A percentile compares a stretch with the other conserved stretches of the same genome.
Conservation (phyloP, 768 basidiomycete species). For the Leccinum arenicola region DNA sequence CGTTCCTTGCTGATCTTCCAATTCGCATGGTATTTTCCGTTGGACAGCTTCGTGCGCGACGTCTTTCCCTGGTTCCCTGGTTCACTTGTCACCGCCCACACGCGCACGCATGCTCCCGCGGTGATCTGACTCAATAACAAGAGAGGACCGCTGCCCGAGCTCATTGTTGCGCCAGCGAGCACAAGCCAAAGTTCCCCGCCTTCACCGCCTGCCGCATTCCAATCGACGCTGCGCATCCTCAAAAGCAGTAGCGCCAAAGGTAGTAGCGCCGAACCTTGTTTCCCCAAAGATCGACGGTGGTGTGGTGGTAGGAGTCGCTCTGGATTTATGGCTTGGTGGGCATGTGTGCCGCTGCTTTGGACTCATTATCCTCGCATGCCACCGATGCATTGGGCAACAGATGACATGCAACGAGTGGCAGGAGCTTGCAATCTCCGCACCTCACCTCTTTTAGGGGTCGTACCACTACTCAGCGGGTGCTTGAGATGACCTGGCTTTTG, state of each 20-base stretch:
- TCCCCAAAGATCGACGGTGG: no score
- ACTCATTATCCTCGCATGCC: background rate
- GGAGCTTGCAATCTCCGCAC: no score
- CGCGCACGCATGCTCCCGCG: background rate
- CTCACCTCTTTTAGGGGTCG: no score
- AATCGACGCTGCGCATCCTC: conserved; percentile 64
- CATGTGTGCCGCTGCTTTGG: background rate
- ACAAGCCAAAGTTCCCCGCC: conserved; percentile 41
- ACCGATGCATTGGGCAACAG: no score
- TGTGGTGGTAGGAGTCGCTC: no score
- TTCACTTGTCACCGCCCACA: background rate
- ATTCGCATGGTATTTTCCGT: conserved; percentile 1
- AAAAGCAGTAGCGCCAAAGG: conserved; percentile 41
- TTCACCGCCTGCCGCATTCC: conserved; percentile 54
- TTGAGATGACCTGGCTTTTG: no score
- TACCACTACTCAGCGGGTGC: no score
- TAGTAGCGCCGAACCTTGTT: background rate
- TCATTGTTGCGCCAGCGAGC: conserved; percentile 45
- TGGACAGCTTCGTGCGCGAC: background rate
- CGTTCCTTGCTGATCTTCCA: conserved; percentile 7
- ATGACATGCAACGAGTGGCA: no score
- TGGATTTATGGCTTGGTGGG: no score
- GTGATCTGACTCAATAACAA: conserved; percentile 44
- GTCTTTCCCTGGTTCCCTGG: background rate
- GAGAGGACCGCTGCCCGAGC: conserved; percentile 62